phyloP scores from a whole-genome alignment of 179 eudicot species.

The Vitellaria paradoxa region DNA sequence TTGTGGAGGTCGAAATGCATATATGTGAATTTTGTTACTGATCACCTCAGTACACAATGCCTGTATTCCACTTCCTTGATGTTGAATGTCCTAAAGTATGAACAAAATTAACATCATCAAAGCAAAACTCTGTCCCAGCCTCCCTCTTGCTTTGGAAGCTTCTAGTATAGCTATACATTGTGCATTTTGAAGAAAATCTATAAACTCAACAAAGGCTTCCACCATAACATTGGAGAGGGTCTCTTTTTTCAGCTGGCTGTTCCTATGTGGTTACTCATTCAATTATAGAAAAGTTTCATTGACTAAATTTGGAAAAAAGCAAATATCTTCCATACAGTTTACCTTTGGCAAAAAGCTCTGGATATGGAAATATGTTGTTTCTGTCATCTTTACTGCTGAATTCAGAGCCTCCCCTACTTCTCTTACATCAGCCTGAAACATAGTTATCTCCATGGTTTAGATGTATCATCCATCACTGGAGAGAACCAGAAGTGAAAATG shows the following conservation, averaged over 20 bases:
- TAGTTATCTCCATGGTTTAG: slow-evolving; percentile 15
- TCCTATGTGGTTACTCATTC: background rate
- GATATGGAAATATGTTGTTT: slow-evolving; percentile 44
- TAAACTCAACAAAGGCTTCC: background rate
- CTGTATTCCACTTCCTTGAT: background rate
- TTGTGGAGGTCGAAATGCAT: background rate
- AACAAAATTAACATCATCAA: background rate
- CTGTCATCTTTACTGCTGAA: slow-evolving; percentile 55
- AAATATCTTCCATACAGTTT: slow-evolving; percentile 10
- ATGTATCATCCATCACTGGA: background rate
- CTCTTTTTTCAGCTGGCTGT: background rate
- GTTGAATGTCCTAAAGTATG: background rate
- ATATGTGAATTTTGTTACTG: background rate
- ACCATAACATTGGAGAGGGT: background rate
- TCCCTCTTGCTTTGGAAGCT: background rate
- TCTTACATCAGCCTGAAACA: slow-evolving; percentile 45
- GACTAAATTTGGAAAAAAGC: background rate
- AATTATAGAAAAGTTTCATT: background rate
- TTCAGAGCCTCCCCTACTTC: slow-evolving; percentile 55
- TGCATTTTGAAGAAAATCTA: background rate
- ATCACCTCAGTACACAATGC: background rate
- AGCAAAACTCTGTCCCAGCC: background rate
- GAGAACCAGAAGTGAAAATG: slow-evolving; percentile 7
- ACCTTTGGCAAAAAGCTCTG: slow-evolving; percentile 57
- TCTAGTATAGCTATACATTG: background rate